Base-by-base conservation (phyloP, 1,139 yeast genomes). In the Petasospora fabianii region DNA sequence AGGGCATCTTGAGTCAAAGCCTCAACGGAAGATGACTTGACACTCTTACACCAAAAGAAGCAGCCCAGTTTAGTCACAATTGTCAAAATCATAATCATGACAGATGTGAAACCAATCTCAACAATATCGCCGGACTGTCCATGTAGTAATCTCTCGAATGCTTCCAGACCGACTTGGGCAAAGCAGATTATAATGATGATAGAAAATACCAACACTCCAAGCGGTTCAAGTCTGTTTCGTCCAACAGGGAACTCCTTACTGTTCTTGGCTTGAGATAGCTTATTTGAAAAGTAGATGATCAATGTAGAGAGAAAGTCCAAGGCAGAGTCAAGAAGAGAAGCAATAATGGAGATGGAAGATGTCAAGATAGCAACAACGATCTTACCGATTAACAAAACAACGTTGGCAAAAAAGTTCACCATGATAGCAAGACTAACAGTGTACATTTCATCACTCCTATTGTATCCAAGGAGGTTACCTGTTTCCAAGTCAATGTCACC, bases 1-100 rank as follows among this genome's bases (percentile, higher is more conserved):
- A 73, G 67, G 1, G 94, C 94, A 61, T 84, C 95, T 56, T 83
- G 92, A 2, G 92, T 87, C 40, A 84, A 64, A 0, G 95, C 95
- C 56, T 77, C 84, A 2, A 84, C 83, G 0, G 88, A 77, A 13
- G 84, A 75, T 11, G 87, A 80, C 15, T 69, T 65, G 46, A 83
- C 73, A n/a, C 68, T 64, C 22, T 73, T 64, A 57, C 92, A 84
- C 78, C 86, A 77, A 7, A 74, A 27, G 69, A 75, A 84, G 54
- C 87, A 80, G 1, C 66, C 71, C 5, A 79, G 51, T 55, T 84
- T 84, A 34, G 75, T 68, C 7, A 74, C 51, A 11, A 84, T 78
- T 0, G 94, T 84, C 13, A 73, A 44, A 0, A 67, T 32, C 94
- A 84, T 84, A 44, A 84, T 82, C 1, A 56, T 42, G 3, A 76